A percentile compares a stretch with the other conserved stretches of the same genome.
These are phyloP conservation scores for Vachellia pachyceras DNA, from an alignment of 306 rosid genomes.

Conservation along the genomic window DNA sequence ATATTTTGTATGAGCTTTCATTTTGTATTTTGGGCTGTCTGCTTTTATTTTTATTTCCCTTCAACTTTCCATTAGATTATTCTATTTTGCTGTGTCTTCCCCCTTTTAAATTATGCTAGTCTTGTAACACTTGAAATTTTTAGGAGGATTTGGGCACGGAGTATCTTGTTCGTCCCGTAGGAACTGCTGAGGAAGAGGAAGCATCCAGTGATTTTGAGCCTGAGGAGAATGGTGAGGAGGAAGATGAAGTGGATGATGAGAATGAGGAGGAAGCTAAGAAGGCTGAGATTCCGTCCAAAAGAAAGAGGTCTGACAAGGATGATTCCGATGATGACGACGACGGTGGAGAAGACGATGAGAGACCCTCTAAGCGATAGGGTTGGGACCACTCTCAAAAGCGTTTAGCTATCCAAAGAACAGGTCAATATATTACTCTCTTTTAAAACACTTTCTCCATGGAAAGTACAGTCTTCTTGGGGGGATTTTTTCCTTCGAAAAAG, in stretches of 20 bases:
- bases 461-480: constrained; percentile 48
- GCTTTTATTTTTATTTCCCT: background rate
- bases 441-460: constrained; percentile 46
- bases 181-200: constrained; percentile 80
- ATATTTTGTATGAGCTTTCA: background rate
- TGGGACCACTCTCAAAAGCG: constrained; percentile 36
- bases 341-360: constrained; percentile 84
- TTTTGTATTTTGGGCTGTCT: background rate
- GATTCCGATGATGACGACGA: constrained; percentile 65
- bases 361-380: constrained; percentile 85
- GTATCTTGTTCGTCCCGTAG: constrained; percentile 81
- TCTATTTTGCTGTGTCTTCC: constrained; percentile 7
- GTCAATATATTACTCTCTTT: constrained; percentile 45
- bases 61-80: background rate
- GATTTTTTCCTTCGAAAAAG: constrained; percentile 23
- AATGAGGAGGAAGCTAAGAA: constrained; percentile 52
- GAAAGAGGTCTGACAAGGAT: constrained; percentile 81
- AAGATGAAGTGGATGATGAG: constrained; percentile 50
- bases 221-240: constrained; percentile 73
- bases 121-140: constrained; percentile 24
- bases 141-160: constrained; percentile 89
- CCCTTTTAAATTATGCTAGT: background rate
- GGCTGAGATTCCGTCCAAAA: constrained; percentile 68
- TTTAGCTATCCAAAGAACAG: constrained; percentile 50
- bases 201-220: constrained; percentile 94